phyloP scores from a whole-genome alignment of 2,329 filamentous ascomycete genomes.

The Triangularia setosa region DNA sequence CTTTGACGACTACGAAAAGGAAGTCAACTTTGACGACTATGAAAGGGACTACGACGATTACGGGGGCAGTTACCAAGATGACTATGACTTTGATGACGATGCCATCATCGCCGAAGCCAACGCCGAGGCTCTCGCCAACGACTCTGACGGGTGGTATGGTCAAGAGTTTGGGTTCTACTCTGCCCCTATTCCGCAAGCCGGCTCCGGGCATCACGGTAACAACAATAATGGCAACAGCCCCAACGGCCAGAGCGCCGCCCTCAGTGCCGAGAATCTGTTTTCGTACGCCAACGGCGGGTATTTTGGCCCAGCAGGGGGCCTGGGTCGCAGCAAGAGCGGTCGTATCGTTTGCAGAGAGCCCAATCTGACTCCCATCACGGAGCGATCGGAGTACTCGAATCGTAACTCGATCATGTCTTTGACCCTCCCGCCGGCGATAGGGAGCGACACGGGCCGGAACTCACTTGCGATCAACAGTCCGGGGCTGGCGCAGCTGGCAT shows the following conservation, averaged over 20 bases:
- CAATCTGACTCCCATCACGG: constrained; percentile 92
- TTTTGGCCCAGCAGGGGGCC: constrained; percentile 68
- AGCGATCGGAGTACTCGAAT: constrained; percentile 92
- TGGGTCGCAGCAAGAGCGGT: constrained; percentile 69
- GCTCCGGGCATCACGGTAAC: constrained; percentile 43
- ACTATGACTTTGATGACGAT: constrained; percentile 74
- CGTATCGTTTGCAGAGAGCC: constrained; percentile 75
- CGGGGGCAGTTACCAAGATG: constrained; percentile 44
- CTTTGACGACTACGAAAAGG: constrained; percentile 24
- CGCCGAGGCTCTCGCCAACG: constrained; percentile 85
- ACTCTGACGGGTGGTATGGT: constrained; percentile 91
- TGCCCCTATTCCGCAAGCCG: constrained; percentile 42
- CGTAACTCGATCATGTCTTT: constrained; percentile 85
- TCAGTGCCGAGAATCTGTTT: constrained; percentile 40
- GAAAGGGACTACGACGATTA: constrained; percentile 59
- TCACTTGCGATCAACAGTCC: constrained; percentile 57
- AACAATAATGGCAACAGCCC: constrained; percentile 18
- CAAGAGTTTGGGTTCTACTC: constrained; percentile 97
- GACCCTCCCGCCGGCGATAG: constrained; percentile 45
- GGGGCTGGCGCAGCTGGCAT: constrained; percentile 72
- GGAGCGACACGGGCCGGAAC: constrained; percentile 39
- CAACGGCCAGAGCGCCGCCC: constrained; percentile 17
- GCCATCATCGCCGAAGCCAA: constrained; percentile 93
- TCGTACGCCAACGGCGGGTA: constrained; percentile 79
- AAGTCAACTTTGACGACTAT: constrained; percentile 40